phyloP scores from a whole-genome alignment of 148 eudicot genomes.

The Rhododendron simsii region DNA sequence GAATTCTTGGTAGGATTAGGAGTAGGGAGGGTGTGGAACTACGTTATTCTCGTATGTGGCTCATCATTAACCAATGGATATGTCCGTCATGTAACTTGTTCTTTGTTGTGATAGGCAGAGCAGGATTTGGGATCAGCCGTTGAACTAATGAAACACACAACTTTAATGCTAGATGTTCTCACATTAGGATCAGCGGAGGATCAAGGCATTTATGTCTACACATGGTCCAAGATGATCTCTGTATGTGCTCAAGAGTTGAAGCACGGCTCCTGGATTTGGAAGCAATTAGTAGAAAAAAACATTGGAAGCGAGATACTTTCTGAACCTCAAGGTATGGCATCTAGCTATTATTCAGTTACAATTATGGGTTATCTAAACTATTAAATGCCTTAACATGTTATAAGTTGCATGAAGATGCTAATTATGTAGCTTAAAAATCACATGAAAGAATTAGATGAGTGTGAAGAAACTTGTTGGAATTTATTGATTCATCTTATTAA shows the following conservation, averaged over 20 bases:
- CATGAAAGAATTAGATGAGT: background rate
- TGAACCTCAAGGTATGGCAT: conserved; percentile 53
- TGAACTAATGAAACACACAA: conserved; percentile 53
- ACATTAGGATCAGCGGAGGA: conserved; percentile 50
- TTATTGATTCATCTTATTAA: background rate
- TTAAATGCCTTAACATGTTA: background rate
- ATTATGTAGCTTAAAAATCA: background rate
- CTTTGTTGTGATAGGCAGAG: conserved; percentile 44
- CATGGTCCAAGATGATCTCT: conserved; percentile 56
- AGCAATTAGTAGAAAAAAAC: conserved; percentile 46
- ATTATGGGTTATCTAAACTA: background rate
- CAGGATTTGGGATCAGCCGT: conserved; percentile 52
- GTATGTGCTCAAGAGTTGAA: conserved; percentile 69
- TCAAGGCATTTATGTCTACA: conserved; percentile 39
- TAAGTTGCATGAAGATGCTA: background rate
- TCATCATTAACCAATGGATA: background rate
- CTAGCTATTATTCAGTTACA: background rate
- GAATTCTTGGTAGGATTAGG: background rate
- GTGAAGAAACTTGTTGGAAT: background rate
- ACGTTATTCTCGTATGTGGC: background rate
- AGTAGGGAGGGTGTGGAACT: background rate
- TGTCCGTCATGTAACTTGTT: background rate
- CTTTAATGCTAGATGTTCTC: conserved; percentile 38
- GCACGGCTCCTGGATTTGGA: conserved; percentile 63
- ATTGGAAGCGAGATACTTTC: conserved; percentile 36